These are phyloP conservation scores for Blastobotrys parvus DNA, from an alignment of 805 yeast species.

Conservation along the genomic window DNA sequence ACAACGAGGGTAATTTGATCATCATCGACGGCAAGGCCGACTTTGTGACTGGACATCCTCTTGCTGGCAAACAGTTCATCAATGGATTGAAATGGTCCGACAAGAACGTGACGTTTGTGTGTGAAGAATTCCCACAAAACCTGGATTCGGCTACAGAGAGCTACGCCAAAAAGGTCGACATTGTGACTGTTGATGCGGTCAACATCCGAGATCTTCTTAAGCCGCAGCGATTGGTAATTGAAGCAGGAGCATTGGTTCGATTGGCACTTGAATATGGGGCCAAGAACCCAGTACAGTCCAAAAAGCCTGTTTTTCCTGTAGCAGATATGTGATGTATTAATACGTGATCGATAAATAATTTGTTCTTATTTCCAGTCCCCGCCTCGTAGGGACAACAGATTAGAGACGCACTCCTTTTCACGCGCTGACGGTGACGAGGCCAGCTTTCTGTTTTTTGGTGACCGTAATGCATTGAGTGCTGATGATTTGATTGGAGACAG, in stretches of 20 bases:
- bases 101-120: conserved; percentile 49
- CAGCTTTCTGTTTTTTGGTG: not conserved
- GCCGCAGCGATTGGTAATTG: conserved; percentile 70
- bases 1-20: conserved; percentile 61
- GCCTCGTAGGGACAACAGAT: conserved; percentile 25
- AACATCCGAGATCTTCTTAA: conserved; percentile 77
- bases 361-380: too few species aligned
- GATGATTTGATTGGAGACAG: conserved; percentile 2
- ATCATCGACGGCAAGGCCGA: conserved; percentile 53
- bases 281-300: conserved; percentile 2
- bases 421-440: conserved; percentile 5
- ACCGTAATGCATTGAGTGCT: not conserved
- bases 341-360: too few species aligned
- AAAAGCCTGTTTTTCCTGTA: too few species aligned
- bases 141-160: conserved; percentile 49
- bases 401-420: conserved; percentile 30
- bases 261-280: conserved; percentile 27
- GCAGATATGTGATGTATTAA: too few species aligned
- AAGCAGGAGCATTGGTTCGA: conserved; percentile 63
- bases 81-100: conserved; percentile 33
- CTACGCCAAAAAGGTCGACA: conserved; percentile 47
- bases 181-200: conserved; percentile 66
- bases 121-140: conserved; percentile 51
- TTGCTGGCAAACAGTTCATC: conserved; percentile 43
- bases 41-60: conserved; percentile 26